Conservation (phyloP, 139 green algal species). For the Tetradesmus lagerheimii region DNA sequence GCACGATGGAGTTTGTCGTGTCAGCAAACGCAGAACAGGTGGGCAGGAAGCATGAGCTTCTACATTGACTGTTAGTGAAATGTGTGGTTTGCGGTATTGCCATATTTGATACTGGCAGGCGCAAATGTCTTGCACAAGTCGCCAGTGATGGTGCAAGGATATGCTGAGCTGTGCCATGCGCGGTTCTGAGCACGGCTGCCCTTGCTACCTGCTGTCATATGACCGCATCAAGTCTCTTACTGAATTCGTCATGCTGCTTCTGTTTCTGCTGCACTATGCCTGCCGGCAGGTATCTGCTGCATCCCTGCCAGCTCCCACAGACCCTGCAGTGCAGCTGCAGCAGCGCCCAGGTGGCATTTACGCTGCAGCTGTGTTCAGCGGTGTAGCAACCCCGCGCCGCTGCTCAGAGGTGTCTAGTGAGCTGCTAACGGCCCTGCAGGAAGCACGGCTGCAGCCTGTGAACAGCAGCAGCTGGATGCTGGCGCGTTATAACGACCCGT, state of each 20-base stretch:
- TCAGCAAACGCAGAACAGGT: slow-evolving; percentile 49
- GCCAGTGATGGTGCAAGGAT: too few relatives aligned
- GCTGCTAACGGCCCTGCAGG: slow-evolving; percentile 28
- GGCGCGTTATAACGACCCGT: slow-evolving; percentile 72
- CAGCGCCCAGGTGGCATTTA: slow-evolving; percentile 50
- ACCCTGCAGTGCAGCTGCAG: slow-evolving; percentile 21
- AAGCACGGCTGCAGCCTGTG: slow-evolving; percentile 15
- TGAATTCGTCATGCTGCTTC: too few relatives aligned
- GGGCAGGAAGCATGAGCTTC: too few relatives aligned
- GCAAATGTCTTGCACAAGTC: too few relatives aligned
- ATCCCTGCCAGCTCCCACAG: neutral
- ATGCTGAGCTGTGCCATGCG: too few relatives aligned
- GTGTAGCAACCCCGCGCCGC: slow-evolving; percentile 20
- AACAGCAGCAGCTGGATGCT: slow-evolving; percentile 32
- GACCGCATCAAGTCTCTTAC: too few relatives aligned
- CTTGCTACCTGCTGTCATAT: too few relatives aligned
- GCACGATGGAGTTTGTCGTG: slow-evolving; percentile 71
- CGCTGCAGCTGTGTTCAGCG: slow-evolving; percentile 56
- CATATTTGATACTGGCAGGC: too few relatives aligned
- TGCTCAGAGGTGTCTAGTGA: neutral
- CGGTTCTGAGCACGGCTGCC: too few relatives aligned
- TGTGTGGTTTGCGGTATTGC: too few relatives aligned
- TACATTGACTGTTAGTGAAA: too few relatives aligned
- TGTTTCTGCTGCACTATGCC: neutral
- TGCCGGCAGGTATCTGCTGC: neutral